These are phyloP conservation scores for Artemisia argyi DNA, from an alignment of 129 eudicot genomes.

Conservation along the genomic window DNA sequence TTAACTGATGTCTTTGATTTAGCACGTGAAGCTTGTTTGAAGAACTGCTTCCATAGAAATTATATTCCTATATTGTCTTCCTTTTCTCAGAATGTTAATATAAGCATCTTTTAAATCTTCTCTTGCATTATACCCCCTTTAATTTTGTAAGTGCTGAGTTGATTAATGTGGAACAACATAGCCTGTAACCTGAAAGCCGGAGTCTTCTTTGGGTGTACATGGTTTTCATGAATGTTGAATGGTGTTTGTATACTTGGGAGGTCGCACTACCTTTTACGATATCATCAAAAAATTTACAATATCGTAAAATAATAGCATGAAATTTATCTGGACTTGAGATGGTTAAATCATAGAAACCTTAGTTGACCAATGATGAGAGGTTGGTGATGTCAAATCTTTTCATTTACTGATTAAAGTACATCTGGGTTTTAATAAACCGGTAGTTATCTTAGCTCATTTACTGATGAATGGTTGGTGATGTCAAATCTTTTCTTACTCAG, in stretches of 20 bases:
- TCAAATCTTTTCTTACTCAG: no score
- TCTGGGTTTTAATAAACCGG: not conserved
- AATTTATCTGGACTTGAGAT: not conserved
- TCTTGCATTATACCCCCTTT: not conserved
- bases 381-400: conserved; percentile 4
- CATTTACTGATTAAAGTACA: conserved; percentile 1
- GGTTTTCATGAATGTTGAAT: not conserved
- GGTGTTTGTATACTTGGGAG: not conserved
- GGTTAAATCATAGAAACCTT: not conserved
- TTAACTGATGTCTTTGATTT: conserved; percentile 46
- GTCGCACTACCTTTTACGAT: conserved; percentile 16
- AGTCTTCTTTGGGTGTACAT: not conserved
- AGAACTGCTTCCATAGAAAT: conserved; percentile 32
- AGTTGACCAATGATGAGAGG: conserved; percentile 11
- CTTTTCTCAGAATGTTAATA: conserved; percentile 15
- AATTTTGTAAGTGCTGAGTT: conserved; percentile 7
- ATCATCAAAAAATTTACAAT: not conserved
- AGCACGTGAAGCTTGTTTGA: conserved; percentile 54
- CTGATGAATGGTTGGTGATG: no score
- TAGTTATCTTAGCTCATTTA: not conserved
- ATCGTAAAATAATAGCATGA: no score
- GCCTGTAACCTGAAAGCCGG: not conserved
- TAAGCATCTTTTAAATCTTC: conserved; percentile 22
- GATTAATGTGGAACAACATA: conserved; percentile 14
- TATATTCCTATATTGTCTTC: conserved; percentile 25